These are phyloP conservation scores for Yamadazyma sp. DNA, from an alignment of 1,139 yeast species.

Conservation along the genomic window DNA sequence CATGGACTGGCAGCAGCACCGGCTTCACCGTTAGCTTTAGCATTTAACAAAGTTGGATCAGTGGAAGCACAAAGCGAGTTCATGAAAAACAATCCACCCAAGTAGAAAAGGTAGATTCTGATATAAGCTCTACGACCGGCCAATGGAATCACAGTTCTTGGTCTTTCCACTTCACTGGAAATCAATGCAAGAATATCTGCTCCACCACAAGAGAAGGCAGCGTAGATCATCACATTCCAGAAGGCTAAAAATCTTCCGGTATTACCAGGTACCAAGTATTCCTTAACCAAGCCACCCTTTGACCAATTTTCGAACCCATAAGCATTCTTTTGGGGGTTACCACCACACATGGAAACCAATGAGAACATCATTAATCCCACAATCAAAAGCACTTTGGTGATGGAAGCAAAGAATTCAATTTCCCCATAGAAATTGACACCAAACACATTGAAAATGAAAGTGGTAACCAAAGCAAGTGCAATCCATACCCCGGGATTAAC, in stretches of 20 bases:
- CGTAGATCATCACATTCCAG: slow-evolving; percentile 36
- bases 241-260: slow-evolving; percentile 39
- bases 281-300: slow-evolving; percentile 36
- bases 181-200: slow-evolving; percentile 38
- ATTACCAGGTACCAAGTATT: slow-evolving; percentile 29
- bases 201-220: slow-evolving; percentile 46
- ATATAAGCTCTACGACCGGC: slow-evolving; percentile 38
- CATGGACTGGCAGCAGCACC: slow-evolving; percentile 42
- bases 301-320: slow-evolving; percentile 38
- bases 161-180: slow-evolving; percentile 33
- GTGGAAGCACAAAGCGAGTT: slow-evolving; percentile 34
- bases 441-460: slow-evolving; percentile 30
- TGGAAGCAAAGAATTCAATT: slow-evolving; percentile 36
- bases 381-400: slow-evolving; percentile 38
- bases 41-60: slow-evolving; percentile 28
- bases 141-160: slow-evolving; percentile 32
- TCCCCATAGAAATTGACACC: slow-evolving; percentile 44
- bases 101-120: slow-evolving; percentile 34
- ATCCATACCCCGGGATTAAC: slow-evolving; percentile 37
- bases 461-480: slow-evolving; percentile 28
- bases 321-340: slow-evolving; percentile 35
- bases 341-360: slow-evolving; percentile 42
- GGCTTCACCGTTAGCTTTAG: slow-evolving; percentile 21
- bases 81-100: slow-evolving; percentile 42
- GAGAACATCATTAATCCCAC: slow-evolving; percentile 42